These are phyloP conservation scores for Eruca vesicaria DNA, from an alignment of 441 rosid species.

Conservation along the genomic window DNA sequence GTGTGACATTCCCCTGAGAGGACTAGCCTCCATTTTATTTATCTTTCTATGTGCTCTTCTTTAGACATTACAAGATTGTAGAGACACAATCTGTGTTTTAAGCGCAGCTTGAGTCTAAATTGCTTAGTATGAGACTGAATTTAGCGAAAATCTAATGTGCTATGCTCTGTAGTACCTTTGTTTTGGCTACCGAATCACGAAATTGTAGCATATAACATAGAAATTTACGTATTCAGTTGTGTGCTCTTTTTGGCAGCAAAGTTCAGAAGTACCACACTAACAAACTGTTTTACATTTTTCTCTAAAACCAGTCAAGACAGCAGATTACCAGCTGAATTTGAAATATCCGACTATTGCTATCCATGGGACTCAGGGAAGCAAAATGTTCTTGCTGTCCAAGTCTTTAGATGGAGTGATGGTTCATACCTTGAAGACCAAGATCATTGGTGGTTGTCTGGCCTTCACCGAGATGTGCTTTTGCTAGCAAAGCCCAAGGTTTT, in stretches of 20 bases:
- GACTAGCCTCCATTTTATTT: neutral
- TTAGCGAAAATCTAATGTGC: slow-evolving; percentile 1
- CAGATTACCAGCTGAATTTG: slow-evolving; percentile 97
- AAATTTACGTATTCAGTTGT: neutral
- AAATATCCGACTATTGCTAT: slow-evolving; percentile 84
- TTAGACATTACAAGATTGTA: slow-evolving; percentile 1
- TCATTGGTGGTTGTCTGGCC: slow-evolving; percentile 99
- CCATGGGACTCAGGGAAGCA: slow-evolving; percentile 70
- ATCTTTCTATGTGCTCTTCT: slow-evolving; percentile 2
- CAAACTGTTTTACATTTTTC: slow-evolving; percentile 1
- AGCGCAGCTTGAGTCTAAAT: neutral
- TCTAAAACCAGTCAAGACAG: slow-evolving; percentile 85
- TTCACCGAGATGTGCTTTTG: slow-evolving; percentile 97
- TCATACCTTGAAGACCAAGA: slow-evolving; percentile 99
- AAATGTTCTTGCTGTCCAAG: slow-evolving; percentile 96
- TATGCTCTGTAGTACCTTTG: slow-evolving; percentile 1
- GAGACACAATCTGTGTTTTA: neutral
- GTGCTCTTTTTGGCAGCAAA: neutral
- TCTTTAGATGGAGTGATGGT: slow-evolving; percentile 98
- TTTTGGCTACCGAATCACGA: slow-evolving; percentile 1
- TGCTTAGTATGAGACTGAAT: neutral
- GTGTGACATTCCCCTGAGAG: slow-evolving; percentile 38
- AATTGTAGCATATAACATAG: neutral
- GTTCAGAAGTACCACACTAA: slow-evolving; percentile 26
- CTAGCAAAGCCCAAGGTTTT: slow-evolving; percentile 96